Evolutionary conservation across 169 alveolate genomes (phyloP).

Genomic region (Cryptosporidium meleagridis): DNA sequence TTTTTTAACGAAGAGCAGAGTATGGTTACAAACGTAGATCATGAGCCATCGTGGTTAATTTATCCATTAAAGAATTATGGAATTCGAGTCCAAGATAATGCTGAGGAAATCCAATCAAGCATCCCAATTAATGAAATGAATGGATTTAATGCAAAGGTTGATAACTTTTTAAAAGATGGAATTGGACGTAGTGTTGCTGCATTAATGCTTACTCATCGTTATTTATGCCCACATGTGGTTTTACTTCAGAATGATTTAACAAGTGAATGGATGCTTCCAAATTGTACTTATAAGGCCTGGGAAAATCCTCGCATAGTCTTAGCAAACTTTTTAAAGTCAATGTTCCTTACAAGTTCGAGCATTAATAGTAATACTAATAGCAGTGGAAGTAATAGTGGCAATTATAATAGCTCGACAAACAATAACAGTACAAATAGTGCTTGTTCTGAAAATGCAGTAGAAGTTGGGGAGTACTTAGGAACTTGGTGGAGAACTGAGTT

Average conservation of each 20-base stretch:
- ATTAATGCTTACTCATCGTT: constrained; percentile 77
- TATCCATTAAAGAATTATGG: constrained; percentile 72
- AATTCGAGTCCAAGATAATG: constrained; percentile 50
- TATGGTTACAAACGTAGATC: constrained; percentile 19
- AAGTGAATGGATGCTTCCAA: constrained; percentile 76
- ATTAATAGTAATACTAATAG: not conserved
- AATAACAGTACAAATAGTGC: constrained; percentile 7
- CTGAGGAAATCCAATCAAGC: not conserved
- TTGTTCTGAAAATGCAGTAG: constrained; percentile 62
- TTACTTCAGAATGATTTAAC: constrained; percentile 76
- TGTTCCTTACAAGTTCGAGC: constrained; percentile 23
- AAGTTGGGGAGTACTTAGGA: constrained; percentile 81
- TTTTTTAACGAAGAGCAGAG: constrained; percentile 18
- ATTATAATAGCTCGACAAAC: not conserved
- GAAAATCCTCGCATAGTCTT: constrained; percentile 80
- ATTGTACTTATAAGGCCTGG: constrained; percentile 79
- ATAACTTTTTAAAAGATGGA: constrained; percentile 75
- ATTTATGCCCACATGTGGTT: constrained; percentile 78
- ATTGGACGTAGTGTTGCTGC: constrained; percentile 80
- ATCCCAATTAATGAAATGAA: constrained; percentile 41
- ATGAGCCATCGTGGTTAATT: constrained; percentile 65
- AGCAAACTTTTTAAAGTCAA: constrained; percentile 67
- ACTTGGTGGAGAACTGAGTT: constrained; percentile 82
- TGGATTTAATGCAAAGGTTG: constrained; percentile 66
- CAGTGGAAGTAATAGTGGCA: not conserved